These are phyloP conservation scores for Phalaenopsis equestris DNA, from an alignment of 106 monocot genomes.

Conservation along the genomic window DNA sequence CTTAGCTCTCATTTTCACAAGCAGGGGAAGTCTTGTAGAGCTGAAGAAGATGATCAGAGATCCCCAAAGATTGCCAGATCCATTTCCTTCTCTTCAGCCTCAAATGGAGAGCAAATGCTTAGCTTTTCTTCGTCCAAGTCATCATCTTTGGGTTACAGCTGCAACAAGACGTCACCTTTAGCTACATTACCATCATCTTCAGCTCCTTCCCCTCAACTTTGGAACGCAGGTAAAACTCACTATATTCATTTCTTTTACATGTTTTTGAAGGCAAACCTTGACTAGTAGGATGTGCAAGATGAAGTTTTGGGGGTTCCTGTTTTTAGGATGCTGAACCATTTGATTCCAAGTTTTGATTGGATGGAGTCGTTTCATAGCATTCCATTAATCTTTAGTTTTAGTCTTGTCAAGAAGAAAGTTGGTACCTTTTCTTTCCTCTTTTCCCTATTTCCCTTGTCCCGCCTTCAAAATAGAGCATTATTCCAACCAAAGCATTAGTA, in stretches of 20 bases:
- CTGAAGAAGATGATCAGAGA: neutral
- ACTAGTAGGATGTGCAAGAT: neutral
- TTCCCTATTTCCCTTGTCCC: neutral
- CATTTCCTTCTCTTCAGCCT: neutral
- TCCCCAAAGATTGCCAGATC: conserved; percentile 5
- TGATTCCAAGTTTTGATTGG: neutral
- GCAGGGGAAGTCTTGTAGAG: neutral
- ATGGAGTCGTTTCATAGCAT: neutral
- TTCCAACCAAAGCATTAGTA: conserved; percentile 3
- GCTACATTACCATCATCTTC: conserved; percentile 2
- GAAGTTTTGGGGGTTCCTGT: neutral
- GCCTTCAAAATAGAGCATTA: conserved; percentile 1
- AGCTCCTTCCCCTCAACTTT: neutral
- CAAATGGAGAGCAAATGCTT: conserved; percentile 18
- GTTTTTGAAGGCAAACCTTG: neutral
- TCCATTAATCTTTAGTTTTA: conserved; percentile 8
- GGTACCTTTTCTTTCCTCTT: conserved; percentile 2
- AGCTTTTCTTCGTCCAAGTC: conserved; percentile 14
- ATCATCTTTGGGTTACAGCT: neutral
- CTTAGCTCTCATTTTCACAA: conserved; percentile 6
- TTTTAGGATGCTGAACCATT: neutral
- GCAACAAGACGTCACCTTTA: neutral
- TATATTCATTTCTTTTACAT: neutral
- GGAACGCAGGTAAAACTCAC: neutral
- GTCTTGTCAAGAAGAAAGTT: conserved; percentile 12